Base-by-base conservation (phyloP, 1,284 basidiomycete genomes). In the Ustilago bromivora region DNA sequence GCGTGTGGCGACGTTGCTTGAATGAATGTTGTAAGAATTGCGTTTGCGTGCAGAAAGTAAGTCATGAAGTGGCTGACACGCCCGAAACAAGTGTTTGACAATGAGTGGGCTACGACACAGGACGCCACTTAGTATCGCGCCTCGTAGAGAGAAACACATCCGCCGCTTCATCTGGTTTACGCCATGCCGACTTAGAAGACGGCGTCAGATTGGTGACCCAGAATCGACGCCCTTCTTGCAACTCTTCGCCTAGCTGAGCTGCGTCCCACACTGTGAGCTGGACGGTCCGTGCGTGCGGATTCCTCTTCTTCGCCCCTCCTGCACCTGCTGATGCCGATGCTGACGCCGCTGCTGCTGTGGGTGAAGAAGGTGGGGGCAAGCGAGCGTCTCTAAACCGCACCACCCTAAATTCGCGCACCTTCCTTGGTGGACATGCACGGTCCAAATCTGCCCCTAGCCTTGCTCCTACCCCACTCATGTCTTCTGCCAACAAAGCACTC, bases 331-430 rank as follows among this genome's bases (percentile, higher is more conserved):
- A n/a, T 7, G 13, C 12, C 12, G 58, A 15, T 6, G 35, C 13
- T 8, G 58, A 19, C 3, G 35, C 13, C 11, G 36, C 46, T 31
- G 46, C 34, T 12, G 53, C 19, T 12, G 58, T 40, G 9, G 51
- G 17, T 5, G 59, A 40, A 5, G 56, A 51, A 6, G 66, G 66
- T 4, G 71, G 70, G 0, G 70, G 61, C 0, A 71, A 61, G 9
- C 72, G 68, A 7, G 92, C 91, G 84, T 98, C 96, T 71, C 90
- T 88, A 23, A 93, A 89, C 13, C 92, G 88, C 9, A 96, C 86
- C 4, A 97, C 91, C 28, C 94, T 89, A 86, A 98, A 97, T 66
- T 89, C 91, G 51, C 92, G 90, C 13, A 95, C 92, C 28, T 92
- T 88, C 12, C 96, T 90, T 1, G 91, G 90, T 2, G 95, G 94